Evolutionary conservation across 1,284 basidiomycete genomes (phyloP).

Genomic region (Phaffia rhodozyma): DNA sequence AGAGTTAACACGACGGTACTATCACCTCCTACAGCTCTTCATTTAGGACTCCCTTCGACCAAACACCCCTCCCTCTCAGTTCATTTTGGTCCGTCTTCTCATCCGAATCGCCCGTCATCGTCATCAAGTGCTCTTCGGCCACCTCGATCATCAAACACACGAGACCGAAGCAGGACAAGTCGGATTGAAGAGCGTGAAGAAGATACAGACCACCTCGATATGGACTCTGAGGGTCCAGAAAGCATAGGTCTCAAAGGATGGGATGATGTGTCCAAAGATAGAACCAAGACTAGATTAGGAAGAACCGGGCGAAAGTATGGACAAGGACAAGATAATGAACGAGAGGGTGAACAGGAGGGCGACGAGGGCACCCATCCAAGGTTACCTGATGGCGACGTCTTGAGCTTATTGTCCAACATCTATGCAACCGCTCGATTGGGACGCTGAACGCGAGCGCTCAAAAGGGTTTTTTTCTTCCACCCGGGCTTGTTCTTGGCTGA

Average conservation of each 20-base stretch:
- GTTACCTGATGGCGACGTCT: constrained; percentile 48
- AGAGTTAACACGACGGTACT: background rate
- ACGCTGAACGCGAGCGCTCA: no score
- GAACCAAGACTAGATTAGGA: background rate
- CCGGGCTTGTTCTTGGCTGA: no score
- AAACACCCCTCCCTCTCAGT: background rate
- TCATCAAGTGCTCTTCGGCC: background rate
- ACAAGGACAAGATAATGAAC: constrained; percentile 36
- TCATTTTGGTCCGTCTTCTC: background rate
- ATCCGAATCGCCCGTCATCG: background rate
- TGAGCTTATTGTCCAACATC: constrained; percentile 63
- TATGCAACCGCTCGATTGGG: constrained; percentile 34
- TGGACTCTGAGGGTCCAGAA: background rate
- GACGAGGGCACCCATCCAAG: constrained; percentile 50
- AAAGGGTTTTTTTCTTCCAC: no score
- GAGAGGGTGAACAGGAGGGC: constrained; percentile 45
- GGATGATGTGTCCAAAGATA: background rate
- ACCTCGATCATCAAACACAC: background rate
- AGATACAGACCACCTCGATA: background rate
- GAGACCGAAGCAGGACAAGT: background rate
- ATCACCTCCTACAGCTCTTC: background rate
- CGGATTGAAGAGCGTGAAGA: background rate
- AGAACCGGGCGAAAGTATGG: background rate
- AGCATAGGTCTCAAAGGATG: background rate
- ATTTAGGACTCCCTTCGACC: background rate